Evolutionary conservation across 192 early-diverging fungal genomes (phyloP).

Genomic region (Coemansia biformis): DNA sequence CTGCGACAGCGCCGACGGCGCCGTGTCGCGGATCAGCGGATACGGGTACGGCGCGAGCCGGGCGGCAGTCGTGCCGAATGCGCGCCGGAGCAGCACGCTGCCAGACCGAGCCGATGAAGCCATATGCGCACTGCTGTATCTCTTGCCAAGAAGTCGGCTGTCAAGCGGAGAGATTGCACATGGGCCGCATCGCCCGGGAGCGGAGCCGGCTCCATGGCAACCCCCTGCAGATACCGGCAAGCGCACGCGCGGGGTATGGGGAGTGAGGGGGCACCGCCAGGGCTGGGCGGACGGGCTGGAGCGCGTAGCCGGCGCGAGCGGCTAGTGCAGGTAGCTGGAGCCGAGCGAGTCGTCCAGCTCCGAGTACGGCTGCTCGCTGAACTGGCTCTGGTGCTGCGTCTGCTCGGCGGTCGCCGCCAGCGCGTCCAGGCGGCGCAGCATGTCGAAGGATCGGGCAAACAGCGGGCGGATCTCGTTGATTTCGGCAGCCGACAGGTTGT

Average conservation of each 20-base stretch:
- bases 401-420: conserved; percentile 14
- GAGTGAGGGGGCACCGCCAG: no score
- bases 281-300: background rate
- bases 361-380: background rate
- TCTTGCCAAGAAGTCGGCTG: no score
- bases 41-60: conserved; percentile 24
- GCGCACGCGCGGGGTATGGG: no score
- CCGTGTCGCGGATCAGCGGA: conserved; percentile 9
- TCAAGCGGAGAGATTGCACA: no score
- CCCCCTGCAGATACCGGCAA: no score
- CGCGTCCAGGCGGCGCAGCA: conserved; percentile 37
- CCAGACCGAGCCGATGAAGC: no score
- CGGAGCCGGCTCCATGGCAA: no score
- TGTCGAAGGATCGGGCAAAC: conserved; percentile 74
- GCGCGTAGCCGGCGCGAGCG: background rate
- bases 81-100: conserved; percentile 4
- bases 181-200: no score
- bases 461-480: conserved; percentile 93
- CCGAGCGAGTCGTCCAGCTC: conserved; percentile 20
- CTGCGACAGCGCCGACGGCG: background rate
- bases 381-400: background rate
- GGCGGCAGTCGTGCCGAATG: conserved; percentile 4
- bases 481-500: conserved; percentile 79
- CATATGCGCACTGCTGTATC: no score
- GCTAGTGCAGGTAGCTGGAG: conserved; percentile 6